Percentiles rank a stretch among this genome's conserved stretches.
phyloP scores from a whole-genome alignment of 2,329 filamentous ascomycete genomes.

The Epichloe amarillans region DNA sequence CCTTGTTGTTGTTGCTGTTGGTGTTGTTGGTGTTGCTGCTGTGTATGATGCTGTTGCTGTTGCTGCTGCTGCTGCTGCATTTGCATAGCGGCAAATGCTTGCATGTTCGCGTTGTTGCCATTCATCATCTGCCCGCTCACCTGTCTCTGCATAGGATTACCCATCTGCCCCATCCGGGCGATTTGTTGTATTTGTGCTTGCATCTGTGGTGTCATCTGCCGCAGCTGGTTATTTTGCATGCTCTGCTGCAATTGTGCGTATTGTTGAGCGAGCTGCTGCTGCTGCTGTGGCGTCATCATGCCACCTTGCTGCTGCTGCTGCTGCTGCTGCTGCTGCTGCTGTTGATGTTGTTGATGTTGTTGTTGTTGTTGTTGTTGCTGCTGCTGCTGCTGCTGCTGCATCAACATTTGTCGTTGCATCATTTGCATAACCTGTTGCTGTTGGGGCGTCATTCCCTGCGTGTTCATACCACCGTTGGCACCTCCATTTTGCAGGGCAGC shows the following conservation, averaged over 20 bases:
- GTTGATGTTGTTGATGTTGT: constrained; percentile 11
- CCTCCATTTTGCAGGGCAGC: constrained; percentile 25
- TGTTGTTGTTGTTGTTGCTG: constrained; percentile 17
- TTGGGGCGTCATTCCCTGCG: constrained; percentile 22
- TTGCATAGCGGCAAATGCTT: constrained; percentile 25
- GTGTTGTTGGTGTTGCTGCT: background rate
- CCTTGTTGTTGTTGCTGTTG: constrained; percentile 18
- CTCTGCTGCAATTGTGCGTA: constrained; percentile 30
- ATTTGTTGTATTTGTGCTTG: constrained; percentile 25
- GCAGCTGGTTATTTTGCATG: constrained; percentile 23
- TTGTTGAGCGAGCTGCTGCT: constrained; percentile 29
- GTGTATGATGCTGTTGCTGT: constrained; percentile 20
- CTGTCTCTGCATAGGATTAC: constrained; percentile 25
- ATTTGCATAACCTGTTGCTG: constrained; percentile 25
- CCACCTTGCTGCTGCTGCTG: constrained; percentile 24
- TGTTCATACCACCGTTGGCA: constrained; percentile 23
- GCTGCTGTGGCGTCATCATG: constrained; percentile 27
- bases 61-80: constrained; percentile 22
- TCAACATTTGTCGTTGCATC: constrained; percentile 25
- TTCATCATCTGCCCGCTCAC: constrained; percentile 28
- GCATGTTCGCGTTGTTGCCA: constrained; percentile 25
- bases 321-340: constrained; percentile 23
- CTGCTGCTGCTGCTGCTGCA: constrained; percentile 26
- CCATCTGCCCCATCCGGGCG: constrained; percentile 24
- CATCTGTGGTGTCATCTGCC: constrained; percentile 25